Base-by-base conservation (phyloP, 1,284 basidiomycete species). In the Ustilago nuda region DNA sequence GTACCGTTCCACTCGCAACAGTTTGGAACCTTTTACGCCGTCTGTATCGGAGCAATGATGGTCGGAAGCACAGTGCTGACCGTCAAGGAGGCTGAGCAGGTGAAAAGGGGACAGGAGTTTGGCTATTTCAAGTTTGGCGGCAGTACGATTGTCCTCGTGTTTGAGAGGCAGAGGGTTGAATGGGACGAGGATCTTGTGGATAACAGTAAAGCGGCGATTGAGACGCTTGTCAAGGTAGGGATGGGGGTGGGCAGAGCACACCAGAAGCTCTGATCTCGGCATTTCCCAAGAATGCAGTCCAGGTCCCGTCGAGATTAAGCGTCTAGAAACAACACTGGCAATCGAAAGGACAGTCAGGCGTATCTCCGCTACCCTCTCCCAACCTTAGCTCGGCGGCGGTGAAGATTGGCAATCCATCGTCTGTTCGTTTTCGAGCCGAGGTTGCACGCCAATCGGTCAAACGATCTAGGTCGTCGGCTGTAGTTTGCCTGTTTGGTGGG, bases 121-220 rank as follows among this genome's bases (percentile, higher is more conserved):
- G 95, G 89, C 0, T 88, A 87, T 83, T 89, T 88, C 78, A 87
- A 87, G 75, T 82, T 85, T 56, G 83, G 83, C 4, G 83, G 83
- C 2, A 79, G 74, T 13, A 84, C 82, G 8, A 78, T 80, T n/a
- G 78, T 84, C 41, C 57, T 82, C 30, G 63, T 80, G n/a, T 81
- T 81, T 59, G 93, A 95, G 87, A 92, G 91, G 79, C 93, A 92
- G 9, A 89, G 87, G 1, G 89, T 97, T 8, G 88, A 91, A 81
- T 98, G 94, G 91, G 96, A 98, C 81, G 91, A 94, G 76, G 96
- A 98, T 85, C 86, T 98, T n/a, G 80, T 94, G 30, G 89, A 92
- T 43, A 91, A 90, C 76, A 92, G 92, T 37, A 79, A 87, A 59
- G 86, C 88, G 60, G 87, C 89, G 19, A 88, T 92, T 56, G 93